These are phyloP conservation scores for Xylaria sp. DNA, from an alignment of 2,329 filamentous ascomycete genomes.

Conservation along the genomic window DNA sequence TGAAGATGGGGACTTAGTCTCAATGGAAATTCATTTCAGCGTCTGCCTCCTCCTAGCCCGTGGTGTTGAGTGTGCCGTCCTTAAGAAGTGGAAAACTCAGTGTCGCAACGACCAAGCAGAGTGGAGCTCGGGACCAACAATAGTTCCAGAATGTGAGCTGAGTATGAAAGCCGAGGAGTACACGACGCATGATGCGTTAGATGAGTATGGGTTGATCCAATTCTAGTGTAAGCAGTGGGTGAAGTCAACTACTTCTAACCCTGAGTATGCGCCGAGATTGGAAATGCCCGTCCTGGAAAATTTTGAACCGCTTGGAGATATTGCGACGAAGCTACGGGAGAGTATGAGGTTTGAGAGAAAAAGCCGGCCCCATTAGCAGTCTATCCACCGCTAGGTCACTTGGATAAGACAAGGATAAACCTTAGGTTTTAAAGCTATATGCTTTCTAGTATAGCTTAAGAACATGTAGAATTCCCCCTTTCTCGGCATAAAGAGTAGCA, in stretches of 20 bases:
- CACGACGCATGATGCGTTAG: neutral
- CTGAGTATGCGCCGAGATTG: neutral
- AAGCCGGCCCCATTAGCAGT: neutral
- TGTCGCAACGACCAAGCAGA: neutral
- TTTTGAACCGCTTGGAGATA: neutral
- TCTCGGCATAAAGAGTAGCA: neutral
- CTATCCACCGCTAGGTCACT: neutral
- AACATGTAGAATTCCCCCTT: too few species aligned
- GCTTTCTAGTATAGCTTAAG: neutral
- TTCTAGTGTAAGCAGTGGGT: neutral
- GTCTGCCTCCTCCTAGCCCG: neutral
- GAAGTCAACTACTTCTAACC: neutral
- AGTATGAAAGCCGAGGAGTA: neutral
- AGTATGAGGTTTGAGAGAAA: neutral
- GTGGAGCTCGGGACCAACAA: neutral
- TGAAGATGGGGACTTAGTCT: neutral
- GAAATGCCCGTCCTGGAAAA: neutral
- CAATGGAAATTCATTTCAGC: neutral
- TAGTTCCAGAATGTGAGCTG: neutral
- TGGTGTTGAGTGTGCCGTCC: neutral
- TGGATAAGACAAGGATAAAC: constrained; percentile 2
- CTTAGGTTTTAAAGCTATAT: neutral
- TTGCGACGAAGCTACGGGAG: neutral
- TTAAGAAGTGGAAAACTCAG: neutral
- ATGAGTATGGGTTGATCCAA: neutral